phyloP scores from a whole-genome alignment of 2,329 filamentous ascomycete species.

The Nigrospora oryzae region DNA sequence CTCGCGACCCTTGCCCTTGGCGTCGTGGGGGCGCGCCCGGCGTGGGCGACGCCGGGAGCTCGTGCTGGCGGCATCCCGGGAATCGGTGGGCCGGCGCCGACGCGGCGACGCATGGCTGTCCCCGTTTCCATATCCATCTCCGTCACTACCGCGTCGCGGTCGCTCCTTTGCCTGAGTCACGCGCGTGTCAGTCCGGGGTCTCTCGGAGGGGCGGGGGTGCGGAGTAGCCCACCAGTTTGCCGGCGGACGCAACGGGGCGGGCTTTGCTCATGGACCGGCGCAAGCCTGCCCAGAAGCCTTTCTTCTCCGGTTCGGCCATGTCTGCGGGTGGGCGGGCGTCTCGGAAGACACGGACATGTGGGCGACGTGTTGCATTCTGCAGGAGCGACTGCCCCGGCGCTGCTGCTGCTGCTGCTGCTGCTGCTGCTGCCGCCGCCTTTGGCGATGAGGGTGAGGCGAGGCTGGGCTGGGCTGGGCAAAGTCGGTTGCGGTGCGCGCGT shows the following conservation, averaged over 20 bases:
- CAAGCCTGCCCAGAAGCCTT: conserved; percentile 38
- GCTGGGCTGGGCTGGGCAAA: no score
- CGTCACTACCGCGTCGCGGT: conserved; percentile 23
- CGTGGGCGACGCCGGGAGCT: conserved; percentile 32
- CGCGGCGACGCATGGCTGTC: conserved; percentile 1
- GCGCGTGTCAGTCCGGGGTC: conserved; percentile 7
- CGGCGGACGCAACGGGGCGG: conserved; percentile 6
- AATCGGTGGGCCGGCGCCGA: conserved; percentile 13
- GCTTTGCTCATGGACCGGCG: conserved; percentile 39
- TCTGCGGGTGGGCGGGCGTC: not conserved
- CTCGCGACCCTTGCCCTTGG: conserved; percentile 31
- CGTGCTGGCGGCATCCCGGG: conserved; percentile 5
- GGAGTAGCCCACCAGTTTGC: not conserved
- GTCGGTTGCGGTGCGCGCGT: no score
- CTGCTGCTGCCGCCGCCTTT: no score
- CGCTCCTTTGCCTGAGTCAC: conserved; percentile 19
- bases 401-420: no score
- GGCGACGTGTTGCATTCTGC: no score
- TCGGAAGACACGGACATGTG: no score
- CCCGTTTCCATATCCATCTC: no score
- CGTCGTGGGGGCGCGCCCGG: conserved; percentile 25
- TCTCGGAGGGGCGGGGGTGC: not conserved
- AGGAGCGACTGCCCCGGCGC: no score
- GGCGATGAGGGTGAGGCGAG: no score
- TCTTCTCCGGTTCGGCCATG: conserved; percentile 26